These are phyloP conservation scores for Somion occarium DNA, from an alignment of 1,284 basidiomycete species.

Conservation along the genomic window DNA sequence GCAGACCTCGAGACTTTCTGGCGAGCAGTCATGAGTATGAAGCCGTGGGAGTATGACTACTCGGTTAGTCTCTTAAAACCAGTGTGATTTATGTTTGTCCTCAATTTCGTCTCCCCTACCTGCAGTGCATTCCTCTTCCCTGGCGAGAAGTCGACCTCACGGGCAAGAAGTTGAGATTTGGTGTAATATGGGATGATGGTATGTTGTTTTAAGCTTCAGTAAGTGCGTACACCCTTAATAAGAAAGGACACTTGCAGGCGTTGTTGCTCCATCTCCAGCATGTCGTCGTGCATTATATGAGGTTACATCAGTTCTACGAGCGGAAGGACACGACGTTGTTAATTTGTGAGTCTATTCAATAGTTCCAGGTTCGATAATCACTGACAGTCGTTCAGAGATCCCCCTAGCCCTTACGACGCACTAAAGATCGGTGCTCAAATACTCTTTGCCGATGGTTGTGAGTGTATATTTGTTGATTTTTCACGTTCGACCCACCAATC, in stretches of 20 bases:
- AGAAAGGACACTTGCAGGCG: constrained; percentile 25
- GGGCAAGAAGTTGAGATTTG: constrained; percentile 36
- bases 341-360: constrained; percentile 31
- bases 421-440: constrained; percentile 34
- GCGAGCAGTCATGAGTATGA: constrained; percentile 47
- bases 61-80: constrained; percentile 33
- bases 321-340: constrained; percentile 48
- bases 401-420: constrained; percentile 35
- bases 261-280: constrained; percentile 55
- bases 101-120: neutral
- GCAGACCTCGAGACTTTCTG: constrained; percentile 29
- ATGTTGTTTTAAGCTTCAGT: constrained; percentile 1
- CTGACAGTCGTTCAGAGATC: constrained; percentile 19
- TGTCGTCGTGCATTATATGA: constrained; percentile 51
- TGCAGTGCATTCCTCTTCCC: constrained; percentile 47
- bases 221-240: too few relatives aligned
- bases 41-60: constrained; percentile 58
- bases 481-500: neutral
- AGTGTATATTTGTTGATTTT: constrained; percentile 4
- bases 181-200: constrained; percentile 53
- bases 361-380: neutral
- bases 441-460: constrained; percentile 35
- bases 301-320: constrained; percentile 41
- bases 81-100: neutral
- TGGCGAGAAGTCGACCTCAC: constrained; percentile 46